Percentiles rank a stretch among this genome's conserved stretches.
Conservation (phyloP, 768 basidiomycete species). For the Pulveroboletus frians region DNA sequence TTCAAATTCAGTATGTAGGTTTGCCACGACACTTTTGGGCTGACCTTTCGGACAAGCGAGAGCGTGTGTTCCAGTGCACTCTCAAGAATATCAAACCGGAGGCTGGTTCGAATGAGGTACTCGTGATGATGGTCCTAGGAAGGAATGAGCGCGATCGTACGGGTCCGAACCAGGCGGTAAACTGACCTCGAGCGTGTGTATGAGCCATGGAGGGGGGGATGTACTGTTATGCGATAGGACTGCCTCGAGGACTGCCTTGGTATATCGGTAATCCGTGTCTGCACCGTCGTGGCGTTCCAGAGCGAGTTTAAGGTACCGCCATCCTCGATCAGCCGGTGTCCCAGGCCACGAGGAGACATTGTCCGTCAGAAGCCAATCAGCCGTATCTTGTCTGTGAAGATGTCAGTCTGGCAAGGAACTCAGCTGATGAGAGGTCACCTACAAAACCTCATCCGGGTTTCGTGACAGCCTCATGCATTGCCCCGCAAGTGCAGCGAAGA, state of each 20-base stretch:
- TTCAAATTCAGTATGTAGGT: constrained; percentile 4
- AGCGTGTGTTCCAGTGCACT: constrained; percentile 72
- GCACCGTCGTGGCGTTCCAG: constrained; percentile 72
- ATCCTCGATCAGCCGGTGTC: constrained; percentile 70
- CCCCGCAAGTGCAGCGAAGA: constrained; percentile 71
- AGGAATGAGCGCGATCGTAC: background rate
- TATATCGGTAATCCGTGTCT: constrained; percentile 70
- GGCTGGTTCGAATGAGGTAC: constrained; percentile 70
- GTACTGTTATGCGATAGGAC: constrained; percentile 63
- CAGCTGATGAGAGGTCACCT: constrained; percentile 21
- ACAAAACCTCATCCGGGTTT: constrained; percentile 58
- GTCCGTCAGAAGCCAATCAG: constrained; percentile 82
- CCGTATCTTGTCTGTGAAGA: constrained; percentile 54
- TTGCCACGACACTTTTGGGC: constrained; percentile 15
- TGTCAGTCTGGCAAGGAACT: constrained; percentile 2
- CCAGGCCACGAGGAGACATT: constrained; percentile 82
- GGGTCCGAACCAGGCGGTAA: background rate
- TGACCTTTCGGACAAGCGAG: constrained; percentile 67
- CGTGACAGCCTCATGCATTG: constrained; percentile 76
- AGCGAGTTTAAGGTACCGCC: constrained; percentile 81
- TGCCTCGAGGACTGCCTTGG: constrained; percentile 70
- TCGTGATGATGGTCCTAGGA: constrained; percentile 66
- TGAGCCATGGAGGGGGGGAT: constrained; percentile 78
- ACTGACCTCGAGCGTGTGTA: constrained; percentile 65
- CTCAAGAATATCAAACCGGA: constrained; percentile 76